A percentile compares a stretch with the other conserved stretches of the same genome.
phyloP scores from a whole-genome alignment of 768 basidiomycete genomes.

The Pholiota conissans region DNA sequence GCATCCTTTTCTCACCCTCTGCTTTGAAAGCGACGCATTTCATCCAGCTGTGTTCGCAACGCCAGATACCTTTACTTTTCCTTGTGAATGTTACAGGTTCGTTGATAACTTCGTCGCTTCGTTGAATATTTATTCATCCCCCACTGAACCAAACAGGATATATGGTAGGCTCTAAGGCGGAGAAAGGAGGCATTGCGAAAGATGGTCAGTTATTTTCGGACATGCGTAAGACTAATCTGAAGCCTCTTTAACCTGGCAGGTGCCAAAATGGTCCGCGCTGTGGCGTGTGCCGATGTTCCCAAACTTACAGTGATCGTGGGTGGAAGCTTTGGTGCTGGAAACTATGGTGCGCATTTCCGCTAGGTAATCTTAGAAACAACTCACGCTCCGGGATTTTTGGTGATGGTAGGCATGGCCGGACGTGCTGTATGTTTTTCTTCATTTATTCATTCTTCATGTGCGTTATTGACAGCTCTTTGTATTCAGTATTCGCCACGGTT shows the following conservation, averaged over 20 bases:
- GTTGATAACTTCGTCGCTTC: constrained; percentile 4
- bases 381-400: not conserved
- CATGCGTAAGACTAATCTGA: not conserved
- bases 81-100: constrained; percentile 91
- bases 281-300: constrained; percentile 91
- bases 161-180: constrained; percentile 97
- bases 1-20: constrained; percentile 91
- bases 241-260: constrained; percentile 30
- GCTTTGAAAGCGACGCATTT: constrained; percentile 95
- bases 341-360: constrained; percentile 65
- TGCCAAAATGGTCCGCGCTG: constrained; percentile 96
- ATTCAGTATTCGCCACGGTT: constrained; percentile 88
- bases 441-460: not conserved
- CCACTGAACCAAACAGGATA: constrained; percentile 50
- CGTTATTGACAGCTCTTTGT: constrained; percentile 1
- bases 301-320: constrained; percentile 93
- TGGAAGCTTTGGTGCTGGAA: constrained; percentile 93
- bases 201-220: constrained; percentile 51
- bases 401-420: constrained; percentile 79
- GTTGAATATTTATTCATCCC: constrained; percentile 8
- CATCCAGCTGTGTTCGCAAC: constrained; percentile 91
- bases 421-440: constrained; percentile 67
- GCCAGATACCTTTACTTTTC: constrained; percentile 87
- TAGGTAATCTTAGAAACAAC: not conserved
- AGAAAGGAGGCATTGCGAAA: constrained; percentile 92